A percentile compares a stretch with the other conserved stretches of the same genome.
phyloP scores from a whole-genome alignment of 2,329 filamentous ascomycete species.

The Colletotrichum sublineola region DNA sequence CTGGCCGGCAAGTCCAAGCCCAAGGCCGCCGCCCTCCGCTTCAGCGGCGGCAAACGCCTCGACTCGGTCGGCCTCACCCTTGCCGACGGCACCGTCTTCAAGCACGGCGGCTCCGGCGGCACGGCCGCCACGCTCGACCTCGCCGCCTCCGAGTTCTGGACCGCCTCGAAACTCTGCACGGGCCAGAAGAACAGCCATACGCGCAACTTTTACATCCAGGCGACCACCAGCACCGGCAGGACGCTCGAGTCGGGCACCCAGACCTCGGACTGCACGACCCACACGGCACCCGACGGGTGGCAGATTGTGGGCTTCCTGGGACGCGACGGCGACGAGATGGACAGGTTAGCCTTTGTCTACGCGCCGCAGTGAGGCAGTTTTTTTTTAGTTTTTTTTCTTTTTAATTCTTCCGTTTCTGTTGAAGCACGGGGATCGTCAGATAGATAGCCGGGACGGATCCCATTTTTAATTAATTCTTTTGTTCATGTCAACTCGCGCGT shows the following conservation, averaged over 20 bases:
- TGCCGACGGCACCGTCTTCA: constrained; percentile 60
- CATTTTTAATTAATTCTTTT: not conserved
- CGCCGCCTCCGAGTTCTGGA: constrained; percentile 62
- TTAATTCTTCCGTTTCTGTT: not conserved
- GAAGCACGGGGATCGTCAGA: not conserved
- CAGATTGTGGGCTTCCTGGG: constrained; percentile 67
- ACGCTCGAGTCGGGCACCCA: constrained; percentile 59
- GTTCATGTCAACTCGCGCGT: not conserved
- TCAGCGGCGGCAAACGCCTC: constrained; percentile 63
- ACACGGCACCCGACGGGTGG: constrained; percentile 62
- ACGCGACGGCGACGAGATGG: constrained; percentile 66
- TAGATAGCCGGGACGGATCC: not conserved
- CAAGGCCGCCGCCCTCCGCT: constrained; percentile 55
- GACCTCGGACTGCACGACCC: constrained; percentile 62
- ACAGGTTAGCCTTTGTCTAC: constrained; percentile 65
- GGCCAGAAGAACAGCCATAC: constrained; percentile 60
- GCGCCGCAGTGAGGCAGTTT: constrained; percentile 45
- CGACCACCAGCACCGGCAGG: constrained; percentile 64
- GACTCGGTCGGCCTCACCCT: constrained; percentile 65
- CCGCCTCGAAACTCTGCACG: constrained; percentile 62
- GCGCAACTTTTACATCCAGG: constrained; percentile 68
- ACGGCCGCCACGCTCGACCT: constrained; percentile 57
- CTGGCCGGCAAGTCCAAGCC: constrained; percentile 51
- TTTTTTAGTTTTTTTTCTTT: not conserved
- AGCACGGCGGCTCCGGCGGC: constrained; percentile 68